Base-by-base conservation (phyloP, 352 stramenopile species). In the Phytophthora palmivora region DNA sequence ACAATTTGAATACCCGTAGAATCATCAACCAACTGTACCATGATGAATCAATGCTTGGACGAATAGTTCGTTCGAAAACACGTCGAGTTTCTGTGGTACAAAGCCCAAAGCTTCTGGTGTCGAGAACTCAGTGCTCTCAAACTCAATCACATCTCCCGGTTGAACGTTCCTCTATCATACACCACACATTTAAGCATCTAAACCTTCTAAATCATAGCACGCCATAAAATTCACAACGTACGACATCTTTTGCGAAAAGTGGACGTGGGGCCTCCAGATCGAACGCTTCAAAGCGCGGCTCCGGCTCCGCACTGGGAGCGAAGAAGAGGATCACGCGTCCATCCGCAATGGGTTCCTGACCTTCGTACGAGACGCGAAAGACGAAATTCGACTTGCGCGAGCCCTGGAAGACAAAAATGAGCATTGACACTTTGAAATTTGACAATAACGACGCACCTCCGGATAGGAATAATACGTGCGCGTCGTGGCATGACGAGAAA, bases 311-410 rank as follows among this genome's bases (percentile, higher is more conserved):
- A 4, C 32, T 33, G 0, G 81, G 71, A 15, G 75, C 79, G 34
- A 92, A 87, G 66, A 91, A 89, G 3, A 92, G 74, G 16, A 91
- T 72, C 18, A 88, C 73, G 15, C 84, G 79, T 16, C 71, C 79
- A 21, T 79, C 67, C 18, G 16, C 45, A 22, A 92, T 72, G n/a
- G 56, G 19, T 14, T 72, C 51, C 9, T 28, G 39, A 15, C 80
- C 78, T 45, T 58, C 28, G 59, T 90, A 89, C 34, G 62, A 49
- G 16, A 92, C 61, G 30, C 63, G 70, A 38, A 92, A 89, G 10
- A 80, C 63, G 38, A 90, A 76, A 43, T 81, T 89, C 10, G 52
- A 58, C 34, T 73, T 66, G 19, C 26, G 22, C 0, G 80, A 84
- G 44, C 80, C 78, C 78, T 88, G 58, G 38, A 24, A 44, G 12